Percentiles rank a stretch among this genome's conserved stretches.
These are phyloP conservation scores for Plantago coronopus DNA, from an alignment of 305 asterid species.

Conservation along the genomic window DNA sequence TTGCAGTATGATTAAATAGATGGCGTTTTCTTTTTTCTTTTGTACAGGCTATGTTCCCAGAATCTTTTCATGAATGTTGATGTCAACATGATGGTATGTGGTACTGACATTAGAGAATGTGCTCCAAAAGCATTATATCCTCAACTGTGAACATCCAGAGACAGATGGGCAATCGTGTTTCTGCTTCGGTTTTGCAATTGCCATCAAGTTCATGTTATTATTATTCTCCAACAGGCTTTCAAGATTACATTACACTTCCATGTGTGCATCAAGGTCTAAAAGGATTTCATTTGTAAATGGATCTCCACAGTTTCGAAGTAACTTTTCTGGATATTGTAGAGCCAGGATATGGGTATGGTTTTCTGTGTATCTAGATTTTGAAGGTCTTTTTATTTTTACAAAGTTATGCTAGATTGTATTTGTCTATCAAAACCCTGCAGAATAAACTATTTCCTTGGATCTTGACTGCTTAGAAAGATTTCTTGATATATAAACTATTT, in stretches of 20 bases:
- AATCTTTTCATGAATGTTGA: slow-evolving; percentile 22
- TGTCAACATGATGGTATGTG: slow-evolving; percentile 38
- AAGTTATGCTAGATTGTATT: no score
- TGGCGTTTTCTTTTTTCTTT: slow-evolving; percentile 23
- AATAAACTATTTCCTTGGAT: no score
- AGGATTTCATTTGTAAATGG: slow-evolving; percentile 27
- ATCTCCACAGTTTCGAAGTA: slow-evolving; percentile 35
- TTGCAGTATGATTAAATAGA: neutral
- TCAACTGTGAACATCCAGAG: slow-evolving; percentile 34
- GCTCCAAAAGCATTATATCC: slow-evolving; percentile 40
- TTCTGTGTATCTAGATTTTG: no score
- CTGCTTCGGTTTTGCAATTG: slow-evolving; percentile 33
- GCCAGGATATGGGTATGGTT: no score
- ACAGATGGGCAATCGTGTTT: slow-evolving; percentile 42
- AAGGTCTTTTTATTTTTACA: no score
- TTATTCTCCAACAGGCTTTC: slow-evolving; percentile 29
- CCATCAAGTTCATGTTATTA: slow-evolving; percentile 32
- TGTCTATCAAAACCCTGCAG: no score
- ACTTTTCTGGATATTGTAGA: slow-evolving; percentile 23
- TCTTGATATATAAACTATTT: no score
- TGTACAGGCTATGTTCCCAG: slow-evolving; percentile 15
- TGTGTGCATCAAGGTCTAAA: slow-evolving; percentile 26
- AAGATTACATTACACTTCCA: slow-evolving; percentile 8
- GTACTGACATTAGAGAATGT: slow-evolving; percentile 40
- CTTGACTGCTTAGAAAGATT: no score